Base-by-base conservation (phyloP, 306 rosid genomes). In the Sophora flavescens region DNA sequence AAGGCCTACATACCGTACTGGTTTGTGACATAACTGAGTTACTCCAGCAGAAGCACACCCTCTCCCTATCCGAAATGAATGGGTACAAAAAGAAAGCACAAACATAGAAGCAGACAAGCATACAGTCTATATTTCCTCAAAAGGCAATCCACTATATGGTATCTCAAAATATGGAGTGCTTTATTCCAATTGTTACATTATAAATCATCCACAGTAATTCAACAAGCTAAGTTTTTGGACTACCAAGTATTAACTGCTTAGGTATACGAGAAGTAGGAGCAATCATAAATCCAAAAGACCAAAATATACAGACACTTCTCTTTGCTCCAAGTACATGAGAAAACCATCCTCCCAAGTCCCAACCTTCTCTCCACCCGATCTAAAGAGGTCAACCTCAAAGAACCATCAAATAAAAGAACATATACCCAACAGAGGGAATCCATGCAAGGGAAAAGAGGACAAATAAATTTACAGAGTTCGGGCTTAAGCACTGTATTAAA, bases 31-130 rank as follows among this genome's bases (percentile, higher is more conserved):
- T 84, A 88, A 91, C 89, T 84, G 97, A 85, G 97, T 89, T 79
- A 93, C 98, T 89, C 97, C 98, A 86, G 92, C 97, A 91, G 98
- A 93, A 88, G 98, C 97, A 88, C 90, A 93, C 83, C 94, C 93
- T 85, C 89, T 86, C 88, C 97, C 93, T 87, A 93, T 87, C 89
- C 78, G 87, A 88, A 91, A 88, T 72, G 90, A 91, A 88, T 85
- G 89, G 90, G 87, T 84, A 83, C 91, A 89, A 82, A 88, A 80
- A 74, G 68, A 85, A 85, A 86, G 85, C 88, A 91, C 80, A 77
- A 84, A 86, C 81, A 89, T 70, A 88, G 80, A 89, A 84, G 68
- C 70, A 84, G 76, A 79, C 80, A 79, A 64, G 74, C 82, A 85
- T 69, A 80, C 81, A 77, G 71, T 68, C 80, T 81, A 63, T 51